Percentiles rank a stretch among this genome's conserved stretches.
These are phyloP conservation scores for Phytophthora aleatoria DNA, from an alignment of 352 stramenopile genomes.

Conservation along the genomic window DNA sequence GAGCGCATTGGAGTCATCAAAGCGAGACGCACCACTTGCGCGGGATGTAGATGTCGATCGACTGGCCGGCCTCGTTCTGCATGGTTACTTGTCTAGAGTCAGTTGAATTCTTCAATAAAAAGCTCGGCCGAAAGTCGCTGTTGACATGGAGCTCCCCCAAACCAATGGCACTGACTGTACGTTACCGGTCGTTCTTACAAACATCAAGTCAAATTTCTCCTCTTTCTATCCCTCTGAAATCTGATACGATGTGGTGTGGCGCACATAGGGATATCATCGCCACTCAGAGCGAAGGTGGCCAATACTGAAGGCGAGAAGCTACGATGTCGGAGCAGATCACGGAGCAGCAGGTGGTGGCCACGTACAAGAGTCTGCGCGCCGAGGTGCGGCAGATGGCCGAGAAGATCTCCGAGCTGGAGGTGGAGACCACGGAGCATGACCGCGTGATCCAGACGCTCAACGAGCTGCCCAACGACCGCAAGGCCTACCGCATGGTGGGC, in stretches of 20 bases:
- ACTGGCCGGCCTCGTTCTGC: constrained; percentile 98
- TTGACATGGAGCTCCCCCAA: constrained; percentile 27
- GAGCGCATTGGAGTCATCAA: neutral
- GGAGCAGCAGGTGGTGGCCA: constrained; percentile 86
- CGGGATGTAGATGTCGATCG: constrained; percentile 98
- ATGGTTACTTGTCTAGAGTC: constrained; percentile 85
- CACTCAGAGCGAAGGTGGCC: neutral
- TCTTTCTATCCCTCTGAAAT: constrained; percentile 9
- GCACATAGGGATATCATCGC: constrained; percentile 13
- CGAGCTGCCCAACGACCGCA: constrained; percentile 69
- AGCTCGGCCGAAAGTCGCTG: neutral
- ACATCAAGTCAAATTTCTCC: constrained; percentile 32
- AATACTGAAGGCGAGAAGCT: constrained; percentile 13
- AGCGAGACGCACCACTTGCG: constrained; percentile 92
- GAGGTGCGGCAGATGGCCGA: constrained; percentile 85
- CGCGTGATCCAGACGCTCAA: constrained; percentile 85
- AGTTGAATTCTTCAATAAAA: constrained; percentile 67
- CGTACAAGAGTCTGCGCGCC: constrained; percentile 86
- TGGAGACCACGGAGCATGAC: constrained; percentile 85
- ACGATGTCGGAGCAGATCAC: constrained; percentile 68
- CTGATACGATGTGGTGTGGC: constrained; percentile 13
- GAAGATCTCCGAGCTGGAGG: constrained; percentile 86
- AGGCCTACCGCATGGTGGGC: constrained; percentile 96
- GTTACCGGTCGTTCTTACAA: constrained; percentile 77
- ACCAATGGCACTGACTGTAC: constrained; percentile 86